Evolutionary conservation across 2,329 filamentous ascomycete species (phyloP), one percentile per base, ranked within the genome.

Genomic region (Calycina herbarum): DNA sequence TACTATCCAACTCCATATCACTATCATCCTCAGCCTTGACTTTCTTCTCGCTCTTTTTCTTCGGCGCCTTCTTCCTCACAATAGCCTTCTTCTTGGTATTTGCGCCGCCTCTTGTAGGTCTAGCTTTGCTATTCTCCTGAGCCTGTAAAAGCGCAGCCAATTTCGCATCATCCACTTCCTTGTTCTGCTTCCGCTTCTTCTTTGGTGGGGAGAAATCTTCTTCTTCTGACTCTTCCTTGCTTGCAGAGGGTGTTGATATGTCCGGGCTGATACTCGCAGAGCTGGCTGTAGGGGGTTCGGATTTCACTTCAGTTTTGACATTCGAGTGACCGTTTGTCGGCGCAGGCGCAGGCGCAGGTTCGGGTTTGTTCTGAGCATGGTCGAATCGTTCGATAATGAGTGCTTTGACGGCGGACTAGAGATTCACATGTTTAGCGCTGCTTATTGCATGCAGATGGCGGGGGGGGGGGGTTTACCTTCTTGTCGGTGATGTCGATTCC

Each of bases 141-240:
- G 93, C 94, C 78, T 99, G 95, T 42, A 99, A 83, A 77, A 90
- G 87, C 17, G 93, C 93, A 0, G 95, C 95, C 68, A 94, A 86
- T 57, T 90, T 88, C 40, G 94, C 95, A 78, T 99, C 95, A 38
- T 96, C 92, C 70, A 86, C 80, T 33, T 86, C 84, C 57, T 86
- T 85, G 56, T 86, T 85, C 75, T 82, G 59, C 63, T 74, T 73
- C 62, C 63, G 78, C 71, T 92, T 93, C 76, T 89, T 91, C 69
- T 79, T 76, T 4, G 80, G 81, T 6, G 78, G 76, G 35, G 38
- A 51, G 6, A 29, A 35, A 51, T 58, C 38, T 17, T 59, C 58
- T 17, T 13, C 33, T 27, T 64, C 63, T 1, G 58, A 61, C 31
- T 80, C 79, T 58, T 78, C 76, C 11, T 54, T 61, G 29, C 24